phyloP scores from a whole-genome alignment of 768 basidiomycete genomes.

The Leccinum uliginosum region DNA sequence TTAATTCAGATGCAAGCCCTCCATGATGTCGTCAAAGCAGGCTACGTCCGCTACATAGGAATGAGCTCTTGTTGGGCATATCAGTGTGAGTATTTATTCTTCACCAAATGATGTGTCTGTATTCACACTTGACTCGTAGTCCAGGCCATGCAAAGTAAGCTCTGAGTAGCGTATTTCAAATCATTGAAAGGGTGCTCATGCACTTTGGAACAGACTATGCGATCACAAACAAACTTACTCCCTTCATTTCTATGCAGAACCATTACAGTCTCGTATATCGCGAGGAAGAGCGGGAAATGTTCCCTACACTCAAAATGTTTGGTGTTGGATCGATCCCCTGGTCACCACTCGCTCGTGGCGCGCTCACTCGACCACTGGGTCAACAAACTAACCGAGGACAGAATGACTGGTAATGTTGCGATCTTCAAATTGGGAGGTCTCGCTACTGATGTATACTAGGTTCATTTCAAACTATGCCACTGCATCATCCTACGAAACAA shows the following conservation, averaged over 20 bases:
- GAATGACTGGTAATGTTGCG: slow-evolving; percentile 19
- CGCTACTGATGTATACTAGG: slow-evolving; percentile 15
- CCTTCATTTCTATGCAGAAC: slow-evolving; percentile 66
- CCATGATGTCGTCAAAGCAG: slow-evolving; percentile 47
- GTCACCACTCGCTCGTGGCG: slow-evolving; percentile 39
- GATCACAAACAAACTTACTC: slow-evolving; percentile 41
- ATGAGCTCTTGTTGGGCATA: slow-evolving; percentile 41
- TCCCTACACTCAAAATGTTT: slow-evolving; percentile 45
- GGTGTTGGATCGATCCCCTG: slow-evolving; percentile 46
- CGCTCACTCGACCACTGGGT: slow-evolving; percentile 32
- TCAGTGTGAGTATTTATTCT: slow-evolving; percentile 30
- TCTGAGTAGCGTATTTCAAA: not conserved
- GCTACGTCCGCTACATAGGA: slow-evolving; percentile 45
- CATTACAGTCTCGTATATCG: slow-evolving; percentile 53
- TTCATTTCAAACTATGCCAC: slow-evolving; percentile 23
- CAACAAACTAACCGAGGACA: slow-evolving; percentile 26
- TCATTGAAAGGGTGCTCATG: not conserved
- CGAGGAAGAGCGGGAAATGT: slow-evolving; percentile 59
- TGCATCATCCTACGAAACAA: slow-evolving; percentile 23
- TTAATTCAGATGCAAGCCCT: slow-evolving; percentile 41
- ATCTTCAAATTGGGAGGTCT: not conserved
- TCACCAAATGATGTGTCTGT: not conserved
- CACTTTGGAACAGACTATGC: slow-evolving; percentile 31
- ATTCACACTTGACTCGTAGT: slow-evolving; percentile 20
- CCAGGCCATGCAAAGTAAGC: slow-evolving; percentile 38